Percentiles rank a stretch among this genome's conserved stretches.
Evolutionary conservation across 2,329 filamentous ascomycete genomes (phyloP).

Genomic region (Mycosphaerella sp.): DNA sequence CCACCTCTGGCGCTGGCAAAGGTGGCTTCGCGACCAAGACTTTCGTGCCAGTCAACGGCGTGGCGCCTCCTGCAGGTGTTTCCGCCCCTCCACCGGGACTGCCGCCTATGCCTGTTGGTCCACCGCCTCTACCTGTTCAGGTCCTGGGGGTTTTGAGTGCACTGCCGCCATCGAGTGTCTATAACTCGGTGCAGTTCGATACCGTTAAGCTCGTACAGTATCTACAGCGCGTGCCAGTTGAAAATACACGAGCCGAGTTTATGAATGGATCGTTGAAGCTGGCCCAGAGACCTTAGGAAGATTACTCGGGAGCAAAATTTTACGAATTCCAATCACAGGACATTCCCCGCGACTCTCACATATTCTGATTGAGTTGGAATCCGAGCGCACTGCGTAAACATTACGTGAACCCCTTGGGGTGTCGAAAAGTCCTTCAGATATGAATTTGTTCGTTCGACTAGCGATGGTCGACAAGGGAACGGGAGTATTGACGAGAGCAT

Average conservation of each 20-base stretch:
- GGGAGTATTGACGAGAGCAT: too few relatives aligned
- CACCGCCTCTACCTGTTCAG: slow-evolving; percentile 67
- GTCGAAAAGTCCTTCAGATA: too few relatives aligned
- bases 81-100: slow-evolving; percentile 41
- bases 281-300: neutral
- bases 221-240: slow-evolving; percentile 52
- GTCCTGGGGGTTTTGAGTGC: slow-evolving; percentile 45
- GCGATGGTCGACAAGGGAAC: too few relatives aligned
- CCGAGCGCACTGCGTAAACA: too few relatives aligned
- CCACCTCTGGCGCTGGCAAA: slow-evolving; percentile 20
- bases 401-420: too few relatives aligned
- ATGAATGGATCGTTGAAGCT: neutral
- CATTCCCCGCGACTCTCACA: neutral
- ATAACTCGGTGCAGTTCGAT: slow-evolving; percentile 60
- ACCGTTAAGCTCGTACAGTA: slow-evolving; percentile 66
- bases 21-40: slow-evolving; percentile 32
- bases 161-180: slow-evolving; percentile 66
- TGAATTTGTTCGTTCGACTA: too few relatives aligned
- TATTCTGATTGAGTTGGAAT: too few relatives aligned
- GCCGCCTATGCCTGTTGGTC: slow-evolving; percentile 61
- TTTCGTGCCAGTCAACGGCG: slow-evolving; percentile 30
- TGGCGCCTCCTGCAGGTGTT: slow-evolving; percentile 64
- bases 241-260: slow-evolving; percentile 29
- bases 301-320: neutral
- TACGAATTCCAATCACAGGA: neutral